Percentiles rank a stretch among this genome's conserved stretches.
Conservation (phyloP, 345 rosid genomes). For the Camelina sativa region DNA sequence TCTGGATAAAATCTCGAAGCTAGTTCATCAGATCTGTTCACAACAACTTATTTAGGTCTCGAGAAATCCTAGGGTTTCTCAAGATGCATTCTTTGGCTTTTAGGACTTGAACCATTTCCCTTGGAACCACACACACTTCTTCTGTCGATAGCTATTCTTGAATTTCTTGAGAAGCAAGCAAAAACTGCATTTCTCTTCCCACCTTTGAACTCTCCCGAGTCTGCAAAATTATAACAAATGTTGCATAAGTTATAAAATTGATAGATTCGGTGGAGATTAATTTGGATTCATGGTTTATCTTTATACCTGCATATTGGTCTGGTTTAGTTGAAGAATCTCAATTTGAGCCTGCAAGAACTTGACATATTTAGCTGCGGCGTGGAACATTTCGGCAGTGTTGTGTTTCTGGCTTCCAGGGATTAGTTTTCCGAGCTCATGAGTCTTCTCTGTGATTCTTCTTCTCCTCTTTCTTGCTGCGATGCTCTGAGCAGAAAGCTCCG, state of each 20-base stretch:
- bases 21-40: conserved; percentile 6
- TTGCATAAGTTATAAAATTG: not conserved
- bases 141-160: conserved; percentile 51
- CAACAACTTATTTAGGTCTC: conserved; percentile 28
- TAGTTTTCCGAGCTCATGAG: conserved; percentile 75
- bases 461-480: conserved; percentile 79
- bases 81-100: conserved; percentile 24
- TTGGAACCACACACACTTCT: conserved; percentile 54
- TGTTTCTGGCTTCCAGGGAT: conserved; percentile 79
- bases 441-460: conserved; percentile 74
- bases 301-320: conserved; percentile 31
- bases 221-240: conserved; percentile 6
- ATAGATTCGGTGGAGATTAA: no score
- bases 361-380: conserved; percentile 76
- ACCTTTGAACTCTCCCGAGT: not conserved
- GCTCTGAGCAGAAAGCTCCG: conserved; percentile 63
- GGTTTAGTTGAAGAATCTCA: conserved; percentile 49
- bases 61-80: conserved; percentile 33
- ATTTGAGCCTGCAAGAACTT: conserved; percentile 76
- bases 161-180: conserved; percentile 48
- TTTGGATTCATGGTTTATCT: not conserved
- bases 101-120: conserved; percentile 36
- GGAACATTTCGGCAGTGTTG: conserved; percentile 93
- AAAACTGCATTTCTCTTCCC: conserved; percentile 32
- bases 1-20: not conserved